Percentiles rank a stretch among this genome's conserved stretches.
Evolutionary conservation across 306 rosid species (phyloP).

Genomic region (Leucaena leucocephala): DNA sequence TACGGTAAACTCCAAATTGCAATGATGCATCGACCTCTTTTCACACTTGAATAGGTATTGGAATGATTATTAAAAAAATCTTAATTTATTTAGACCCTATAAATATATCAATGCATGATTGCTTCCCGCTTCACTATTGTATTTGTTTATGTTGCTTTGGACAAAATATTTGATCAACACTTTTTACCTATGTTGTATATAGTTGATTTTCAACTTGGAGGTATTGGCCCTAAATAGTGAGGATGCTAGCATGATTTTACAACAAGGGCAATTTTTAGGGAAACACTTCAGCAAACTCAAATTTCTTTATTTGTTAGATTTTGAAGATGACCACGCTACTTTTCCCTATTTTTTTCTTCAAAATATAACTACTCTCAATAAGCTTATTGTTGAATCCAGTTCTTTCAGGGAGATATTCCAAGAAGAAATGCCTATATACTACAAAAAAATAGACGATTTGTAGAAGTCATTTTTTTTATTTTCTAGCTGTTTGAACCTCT

Average conservation of each 20-base stretch:
- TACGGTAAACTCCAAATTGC: not conserved
- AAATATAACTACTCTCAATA: not conserved
- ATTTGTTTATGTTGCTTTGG: too few relatives aligned
- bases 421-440: too few relatives aligned
- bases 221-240: rapidly evolving
- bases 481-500: too few relatives aligned
- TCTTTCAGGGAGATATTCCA: too few relatives aligned
- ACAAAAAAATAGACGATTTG: too few relatives aligned
- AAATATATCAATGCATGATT: too few relatives aligned
- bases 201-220: not conserved
- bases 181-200: too few relatives aligned
- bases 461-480: too few relatives aligned
- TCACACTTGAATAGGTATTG: conserved; percentile 19
- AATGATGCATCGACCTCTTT: not conserved
- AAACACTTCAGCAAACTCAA: not conserved
- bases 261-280: not conserved
- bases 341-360: not conserved
- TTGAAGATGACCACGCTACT: not conserved
- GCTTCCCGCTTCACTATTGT: too few relatives aligned
- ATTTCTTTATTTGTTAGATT: too few relatives aligned
- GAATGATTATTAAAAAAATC: not conserved
- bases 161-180: not conserved
- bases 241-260: too few relatives aligned
- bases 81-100: too few relatives aligned
- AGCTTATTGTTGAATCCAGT: not conserved